A percentile compares a stretch with the other conserved stretches of the same genome.
Conservation (phyloP, 2,329 filamentous ascomycete genomes). For the Bisporella sp. region DNA sequence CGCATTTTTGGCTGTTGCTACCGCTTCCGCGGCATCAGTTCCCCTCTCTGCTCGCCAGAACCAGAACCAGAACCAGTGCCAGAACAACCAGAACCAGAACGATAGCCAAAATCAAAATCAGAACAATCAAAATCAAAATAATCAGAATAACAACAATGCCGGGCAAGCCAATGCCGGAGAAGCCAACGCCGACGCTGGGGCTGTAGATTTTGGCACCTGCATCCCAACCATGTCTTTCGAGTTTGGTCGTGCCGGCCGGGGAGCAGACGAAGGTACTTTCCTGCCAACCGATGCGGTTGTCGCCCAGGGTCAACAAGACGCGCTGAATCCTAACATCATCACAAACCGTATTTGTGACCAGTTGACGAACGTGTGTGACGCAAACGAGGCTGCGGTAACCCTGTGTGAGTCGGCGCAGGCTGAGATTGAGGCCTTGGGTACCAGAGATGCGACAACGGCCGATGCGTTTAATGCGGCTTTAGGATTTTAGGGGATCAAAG, state of each 20-base stretch:
- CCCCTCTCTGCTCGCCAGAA: too few species aligned
- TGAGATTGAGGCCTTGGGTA: slow-evolving; percentile 41
- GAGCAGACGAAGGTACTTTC: slow-evolving; percentile 57
- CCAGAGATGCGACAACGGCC: slow-evolving; percentile 40
- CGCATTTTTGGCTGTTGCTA: too few species aligned
- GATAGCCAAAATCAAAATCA: too few species aligned
- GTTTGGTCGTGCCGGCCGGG: slow-evolving; percentile 43
- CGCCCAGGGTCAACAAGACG: slow-evolving; percentile 55
- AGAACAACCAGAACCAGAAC: too few species aligned
- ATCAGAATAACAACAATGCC: too few species aligned
- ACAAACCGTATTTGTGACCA: slow-evolving; percentile 67
- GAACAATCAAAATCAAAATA: too few species aligned
- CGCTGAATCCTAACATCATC: slow-evolving; percentile 67
- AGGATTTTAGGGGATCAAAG: slow-evolving; percentile 28
- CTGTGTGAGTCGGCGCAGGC: slow-evolving; percentile 47
- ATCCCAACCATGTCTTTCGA: slow-evolving; percentile 48
- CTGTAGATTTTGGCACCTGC: slow-evolving; percentile 40
- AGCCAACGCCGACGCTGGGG: slow-evolving; percentile 5
- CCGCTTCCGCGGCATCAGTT: too few species aligned
- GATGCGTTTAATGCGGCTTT: slow-evolving; percentile 34
- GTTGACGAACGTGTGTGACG: slow-evolving; percentile 58
- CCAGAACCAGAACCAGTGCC: too few species aligned
- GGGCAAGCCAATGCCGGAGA: slow-evolving; percentile 10
- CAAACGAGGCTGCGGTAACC: slow-evolving; percentile 50
- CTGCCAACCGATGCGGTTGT: slow-evolving; percentile 58